A percentile compares a stretch with the other conserved stretches of the same genome.
Conservation (phyloP, 2,329 filamentous ascomycete species). For the Pyrenochaeta sp. region DNA sequence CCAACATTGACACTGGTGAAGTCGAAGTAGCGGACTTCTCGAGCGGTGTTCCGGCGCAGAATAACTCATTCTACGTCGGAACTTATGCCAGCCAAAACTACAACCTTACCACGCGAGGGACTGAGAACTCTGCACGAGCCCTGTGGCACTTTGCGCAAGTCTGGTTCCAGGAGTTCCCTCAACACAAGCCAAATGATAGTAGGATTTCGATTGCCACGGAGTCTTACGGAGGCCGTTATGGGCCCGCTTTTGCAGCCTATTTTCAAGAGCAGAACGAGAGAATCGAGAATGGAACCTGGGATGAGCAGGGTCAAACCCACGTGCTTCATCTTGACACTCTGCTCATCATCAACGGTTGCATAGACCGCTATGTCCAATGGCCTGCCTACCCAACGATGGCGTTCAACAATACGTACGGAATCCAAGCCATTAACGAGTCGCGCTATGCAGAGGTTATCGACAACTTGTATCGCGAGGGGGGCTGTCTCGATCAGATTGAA, state of each 20-base stretch:
- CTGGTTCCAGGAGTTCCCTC: conserved; percentile 70
- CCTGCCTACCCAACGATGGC: conserved; percentile 60
- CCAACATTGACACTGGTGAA: conserved; percentile 33
- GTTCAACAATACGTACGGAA: conserved; percentile 68
- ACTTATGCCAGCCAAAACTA: conserved; percentile 59
- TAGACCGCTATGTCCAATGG: conserved; percentile 60
- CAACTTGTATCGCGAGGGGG: conserved; percentile 56
- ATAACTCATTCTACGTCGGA: conserved; percentile 62
- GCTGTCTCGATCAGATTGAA: conserved; percentile 63
- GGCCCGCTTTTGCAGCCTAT: conserved; percentile 64
- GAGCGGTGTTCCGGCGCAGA: conserved; percentile 54
- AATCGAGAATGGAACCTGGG: conserved; percentile 55
- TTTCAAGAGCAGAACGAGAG: conserved; percentile 65
- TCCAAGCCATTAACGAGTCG: conserved; percentile 60
- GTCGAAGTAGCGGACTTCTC: conserved; percentile 42
- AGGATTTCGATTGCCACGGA: conserved; percentile 60
- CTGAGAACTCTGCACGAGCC: conserved; percentile 62
- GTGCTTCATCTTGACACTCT: conserved; percentile 59
- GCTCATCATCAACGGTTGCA: conserved; percentile 65
- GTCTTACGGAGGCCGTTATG: conserved; percentile 67
- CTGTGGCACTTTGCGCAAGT: conserved; percentile 67
- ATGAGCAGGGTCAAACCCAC: conserved; percentile 45
- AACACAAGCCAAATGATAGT: conserved; percentile 67
- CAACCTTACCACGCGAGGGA: conserved; percentile 59
- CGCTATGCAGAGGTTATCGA: conserved; percentile 57